These are phyloP conservation scores for Penicillium bovifimosum DNA, from an alignment of 495 filamentous ascomycete species.

Conservation along the genomic window DNA sequence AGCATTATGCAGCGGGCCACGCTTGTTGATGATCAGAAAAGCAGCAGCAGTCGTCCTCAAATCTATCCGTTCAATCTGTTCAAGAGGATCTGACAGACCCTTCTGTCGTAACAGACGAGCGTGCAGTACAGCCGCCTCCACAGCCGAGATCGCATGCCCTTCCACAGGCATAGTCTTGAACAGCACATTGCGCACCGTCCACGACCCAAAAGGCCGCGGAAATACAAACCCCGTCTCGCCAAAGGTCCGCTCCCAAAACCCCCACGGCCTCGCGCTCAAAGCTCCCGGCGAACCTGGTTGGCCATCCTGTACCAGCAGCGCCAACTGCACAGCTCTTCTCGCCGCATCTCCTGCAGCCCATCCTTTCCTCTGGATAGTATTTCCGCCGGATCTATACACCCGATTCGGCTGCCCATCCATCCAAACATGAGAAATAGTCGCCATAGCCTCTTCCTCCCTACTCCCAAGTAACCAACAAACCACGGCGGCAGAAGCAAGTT, in stretches of 20 bases:
- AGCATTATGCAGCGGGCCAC: conserved; percentile 29
- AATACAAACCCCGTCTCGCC: conserved; percentile 22
- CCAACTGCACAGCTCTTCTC: conserved; percentile 41
- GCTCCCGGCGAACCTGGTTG: conserved; percentile 33
- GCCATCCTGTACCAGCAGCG: conserved; percentile 22
- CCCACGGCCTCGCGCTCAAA: conserved; percentile 32
- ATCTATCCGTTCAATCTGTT: conserved; percentile 24
- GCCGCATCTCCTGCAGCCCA: conserved; percentile 45
- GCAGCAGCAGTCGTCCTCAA: conserved; percentile 35
- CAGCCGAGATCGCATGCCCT: conserved; percentile 34
- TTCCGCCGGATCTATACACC: conserved; percentile 28
- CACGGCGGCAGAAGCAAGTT: conserved; percentile 38
- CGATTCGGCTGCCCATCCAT: conserved; percentile 36
- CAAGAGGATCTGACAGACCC: conserved; percentile 5
- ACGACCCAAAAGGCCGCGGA: conserved; percentile 27
- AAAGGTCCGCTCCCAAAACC: conserved; percentile 32
- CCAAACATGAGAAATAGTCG: conserved; percentile 37
- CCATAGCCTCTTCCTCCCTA: conserved; percentile 24
- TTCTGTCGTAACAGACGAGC: conserved; percentile 2
- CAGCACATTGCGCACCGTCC: conserved; percentile 32
- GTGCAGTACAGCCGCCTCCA: conserved; percentile 32
- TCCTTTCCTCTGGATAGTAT: conserved; percentile 40
- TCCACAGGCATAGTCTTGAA: conserved; percentile 38
- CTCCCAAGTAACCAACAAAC: conserved; percentile 35
- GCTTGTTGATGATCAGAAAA: conserved; percentile 38